Evolutionary conservation across 768 basidiomycete species (phyloP), one percentile per base, ranked within the genome.

Genomic region (Phanerodontia chrysosporium): DNA sequence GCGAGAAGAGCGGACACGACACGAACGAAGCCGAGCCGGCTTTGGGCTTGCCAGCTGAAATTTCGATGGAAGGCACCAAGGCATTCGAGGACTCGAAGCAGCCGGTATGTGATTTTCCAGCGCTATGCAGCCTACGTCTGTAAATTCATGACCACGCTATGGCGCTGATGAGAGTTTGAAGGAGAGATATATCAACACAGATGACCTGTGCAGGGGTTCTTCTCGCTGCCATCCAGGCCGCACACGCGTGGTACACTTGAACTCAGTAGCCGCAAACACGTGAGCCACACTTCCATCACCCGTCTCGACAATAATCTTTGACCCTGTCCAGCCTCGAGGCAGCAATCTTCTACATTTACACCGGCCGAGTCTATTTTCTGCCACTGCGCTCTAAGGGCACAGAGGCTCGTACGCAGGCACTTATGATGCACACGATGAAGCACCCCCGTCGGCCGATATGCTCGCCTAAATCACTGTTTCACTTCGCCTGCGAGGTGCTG

Each of bases 401-500:
- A 5, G 28, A 13, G 3, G 16, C 14, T 12, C 57, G 49, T 10
- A 25, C 6, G 5, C 9, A 36, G 16, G 30, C 16, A n/a, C n/a
- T n/a, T 12, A n/a, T 51, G 12, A 10, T 6, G 8, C 18, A 6
- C n/a, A 3, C 7, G 8, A 7, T 21, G 6, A 30, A 49, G 12
- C 24, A 35, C 24, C 36, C 57, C 16, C 5, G 28, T 6, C 48
- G 16, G 22, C 57, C 57, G 22, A 25, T 28, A 6, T 52, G 57
- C 42, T 58, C 57, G 13, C 35, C 29, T 9, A 58, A 58, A 29
- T 58, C 57, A 2, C 24, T 58, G 8, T 58, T 52, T 25, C 57
- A 49, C n/a, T 28, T 58, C 14, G 57, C 57, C 12, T 49, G 35
- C 22, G 51, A 22, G 24, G 57, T 52, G 18, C 18, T 49, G 22